Evolutionary conservation across 352 stramenopile species (phyloP).

Genomic region (Pythium rhizo-oryzae): DNA sequence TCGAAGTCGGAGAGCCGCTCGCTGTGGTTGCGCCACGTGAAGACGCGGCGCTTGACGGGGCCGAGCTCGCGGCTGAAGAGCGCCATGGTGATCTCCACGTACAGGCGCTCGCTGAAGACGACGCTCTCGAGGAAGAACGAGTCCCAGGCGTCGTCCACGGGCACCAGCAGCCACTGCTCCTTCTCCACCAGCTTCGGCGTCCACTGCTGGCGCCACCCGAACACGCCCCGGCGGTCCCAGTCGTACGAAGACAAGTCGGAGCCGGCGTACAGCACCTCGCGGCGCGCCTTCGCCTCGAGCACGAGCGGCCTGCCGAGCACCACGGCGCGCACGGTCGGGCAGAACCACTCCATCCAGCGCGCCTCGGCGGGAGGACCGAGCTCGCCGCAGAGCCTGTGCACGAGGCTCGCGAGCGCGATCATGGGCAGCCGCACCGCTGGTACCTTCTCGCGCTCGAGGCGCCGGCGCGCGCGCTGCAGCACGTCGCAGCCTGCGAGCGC

Average conservation of each 20-base stretch:
- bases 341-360: conserved; percentile 28
- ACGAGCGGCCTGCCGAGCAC: conserved; percentile 35
- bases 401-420: conserved; percentile 3
- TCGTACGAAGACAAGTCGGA: conserved; percentile 36
- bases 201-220: conserved; percentile 39
- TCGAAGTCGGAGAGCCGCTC: conserved; percentile 44
- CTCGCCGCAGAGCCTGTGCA: not conserved
- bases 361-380: conserved; percentile 7
- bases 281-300: conserved; percentile 24
- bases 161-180: conserved; percentile 27
- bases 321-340: conserved; percentile 33
- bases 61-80: conserved; percentile 38
- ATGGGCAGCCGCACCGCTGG: not conserved
- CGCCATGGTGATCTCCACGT: conserved; percentile 62
- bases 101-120: conserved; percentile 56
- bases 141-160: conserved; percentile 28
- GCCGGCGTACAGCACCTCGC: conserved; percentile 32
- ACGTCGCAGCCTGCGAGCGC: conserved; percentile 4
- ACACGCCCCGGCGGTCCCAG: conserved; percentile 37
- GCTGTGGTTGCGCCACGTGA: conserved; percentile 54
- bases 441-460: conserved; percentile 5
- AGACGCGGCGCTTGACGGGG: conserved; percentile 48
- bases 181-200: conserved; percentile 36
- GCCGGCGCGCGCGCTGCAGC: not conserved
- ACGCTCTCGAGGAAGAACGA: conserved; percentile 62